These are phyloP conservation scores for Pisolithus microcarpus DNA, from an alignment of 768 basidiomycete genomes.

Conservation along the genomic window DNA sequence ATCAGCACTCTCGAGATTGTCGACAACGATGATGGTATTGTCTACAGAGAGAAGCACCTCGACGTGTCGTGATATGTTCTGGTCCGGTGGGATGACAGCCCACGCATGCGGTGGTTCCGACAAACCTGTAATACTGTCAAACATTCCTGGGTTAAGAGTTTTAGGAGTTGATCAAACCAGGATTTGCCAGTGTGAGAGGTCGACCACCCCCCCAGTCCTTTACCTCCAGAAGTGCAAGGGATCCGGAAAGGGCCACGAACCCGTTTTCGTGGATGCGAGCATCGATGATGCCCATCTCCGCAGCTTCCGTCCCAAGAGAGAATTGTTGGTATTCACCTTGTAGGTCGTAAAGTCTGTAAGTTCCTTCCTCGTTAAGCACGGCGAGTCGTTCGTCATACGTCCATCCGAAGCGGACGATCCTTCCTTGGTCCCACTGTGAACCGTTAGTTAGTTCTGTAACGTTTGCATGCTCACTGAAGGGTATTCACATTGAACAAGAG, in stretches of 20 bases:
- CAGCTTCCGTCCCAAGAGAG: slow-evolving; percentile 76
- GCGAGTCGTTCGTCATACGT: slow-evolving; percentile 74
- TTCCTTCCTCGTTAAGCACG: slow-evolving; percentile 86
- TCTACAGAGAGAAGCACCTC: slow-evolving; percentile 84
- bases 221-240: slow-evolving; percentile 73
- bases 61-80: slow-evolving; percentile 82
- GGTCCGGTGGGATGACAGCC: slow-evolving; percentile 85
- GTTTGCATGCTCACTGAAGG: neutral
- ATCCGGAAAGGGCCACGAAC: slow-evolving; percentile 75
- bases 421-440: slow-evolving; percentile 83
- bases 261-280: slow-evolving; percentile 84
- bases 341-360: slow-evolving; percentile 83
- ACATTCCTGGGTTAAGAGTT: neutral
- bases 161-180: slow-evolving; percentile 44
- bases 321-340: slow-evolving; percentile 81
- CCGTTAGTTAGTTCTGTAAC: slow-evolving; percentile 8
- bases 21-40: slow-evolving; percentile 73
- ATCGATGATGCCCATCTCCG: slow-evolving; percentile 76
- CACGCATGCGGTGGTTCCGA: slow-evolving; percentile 75
- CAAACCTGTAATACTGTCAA: slow-evolving; percentile 42
- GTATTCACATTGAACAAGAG: slow-evolving; percentile 67
- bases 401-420: slow-evolving; percentile 79
- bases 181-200: slow-evolving; percentile 63
- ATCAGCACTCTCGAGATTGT: slow-evolving; percentile 83
- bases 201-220: slow-evolving; percentile 82